Percentiles rank a stretch among this genome's conserved stretches.
Conservation (phyloP, 768 basidiomycete genomes). For the Lactarius deliciosus region DNA sequence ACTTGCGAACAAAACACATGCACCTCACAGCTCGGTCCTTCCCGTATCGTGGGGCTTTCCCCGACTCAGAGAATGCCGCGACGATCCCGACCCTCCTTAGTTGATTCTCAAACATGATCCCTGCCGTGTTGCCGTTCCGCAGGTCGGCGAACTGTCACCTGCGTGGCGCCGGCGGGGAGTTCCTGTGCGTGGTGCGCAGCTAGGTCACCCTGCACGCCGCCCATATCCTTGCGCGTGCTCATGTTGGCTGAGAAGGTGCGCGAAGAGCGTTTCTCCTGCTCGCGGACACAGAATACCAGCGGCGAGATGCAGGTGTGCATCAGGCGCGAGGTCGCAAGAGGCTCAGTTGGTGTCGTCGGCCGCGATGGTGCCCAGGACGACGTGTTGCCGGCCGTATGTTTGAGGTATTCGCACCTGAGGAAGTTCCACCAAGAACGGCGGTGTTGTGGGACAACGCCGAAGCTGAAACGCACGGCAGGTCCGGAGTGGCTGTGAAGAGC, state of each 20-base stretch:
- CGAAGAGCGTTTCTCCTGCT: constrained; percentile 62
- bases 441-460: constrained; percentile 43
- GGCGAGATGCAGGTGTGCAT: too few relatives aligned
- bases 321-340: too few relatives aligned
- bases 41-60: constrained; percentile 45
- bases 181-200: constrained; percentile 18
- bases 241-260: constrained; percentile 46
- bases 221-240: not conserved
- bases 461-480: too few relatives aligned
- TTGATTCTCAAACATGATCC: constrained; percentile 80
- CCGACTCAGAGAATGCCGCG: constrained; percentile 81
- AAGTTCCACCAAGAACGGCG: constrained; percentile 42
- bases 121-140: constrained; percentile 65
- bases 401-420: constrained; percentile 46
- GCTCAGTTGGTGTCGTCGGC: constrained; percentile 46
- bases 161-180: constrained; percentile 45
- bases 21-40: constrained; percentile 78
- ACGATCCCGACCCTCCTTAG: constrained; percentile 72
- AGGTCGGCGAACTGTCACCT: constrained; percentile 63
- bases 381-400: constrained; percentile 49
- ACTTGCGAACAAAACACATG: constrained; percentile 29
- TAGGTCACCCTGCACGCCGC: not conserved
- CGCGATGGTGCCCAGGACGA: constrained; percentile 65
- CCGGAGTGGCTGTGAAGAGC: not conserved
- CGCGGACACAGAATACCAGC: constrained; percentile 51